phyloP scores from a whole-genome alignment of 371 early-diverging fungal genomes.

The Mortierella sp. region DNA sequence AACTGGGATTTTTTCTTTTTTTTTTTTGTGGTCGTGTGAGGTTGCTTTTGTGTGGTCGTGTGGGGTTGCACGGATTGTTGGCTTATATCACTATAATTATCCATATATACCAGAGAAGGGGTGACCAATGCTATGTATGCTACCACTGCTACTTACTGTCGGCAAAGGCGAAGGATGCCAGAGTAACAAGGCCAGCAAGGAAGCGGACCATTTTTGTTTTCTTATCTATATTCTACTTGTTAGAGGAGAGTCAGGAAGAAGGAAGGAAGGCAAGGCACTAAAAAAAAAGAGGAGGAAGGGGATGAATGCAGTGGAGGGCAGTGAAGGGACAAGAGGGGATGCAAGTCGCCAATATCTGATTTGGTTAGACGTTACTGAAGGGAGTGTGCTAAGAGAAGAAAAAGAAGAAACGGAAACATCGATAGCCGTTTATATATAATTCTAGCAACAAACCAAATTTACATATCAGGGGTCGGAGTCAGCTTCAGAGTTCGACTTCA shows the following conservation, averaged over 20 bases:
- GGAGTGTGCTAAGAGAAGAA: background rate
- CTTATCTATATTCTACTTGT: background rate
- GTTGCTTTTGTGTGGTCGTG: background rate
- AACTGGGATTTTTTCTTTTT: no score
- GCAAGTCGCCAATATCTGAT: conserved; percentile 1
- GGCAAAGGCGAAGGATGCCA: conserved; percentile 45
- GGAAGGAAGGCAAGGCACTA: background rate
- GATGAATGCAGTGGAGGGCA: background rate
- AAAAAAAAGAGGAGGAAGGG: conserved; percentile 8
- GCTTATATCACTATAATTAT: background rate
- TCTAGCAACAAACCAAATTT: no score
- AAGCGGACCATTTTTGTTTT: conserved; percentile 34
- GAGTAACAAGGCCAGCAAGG: conserved; percentile 31
- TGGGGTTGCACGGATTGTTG: background rate
- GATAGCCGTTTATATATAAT: background rate
- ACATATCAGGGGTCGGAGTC: no score
- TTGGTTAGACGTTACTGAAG: background rate
- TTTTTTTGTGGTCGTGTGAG: no score
- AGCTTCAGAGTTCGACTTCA: no score
- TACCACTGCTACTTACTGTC: conserved; percentile 35
- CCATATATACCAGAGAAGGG: no score
- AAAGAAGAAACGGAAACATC: background rate
- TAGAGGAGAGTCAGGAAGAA: background rate
- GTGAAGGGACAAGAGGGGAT: background rate
- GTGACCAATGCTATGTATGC: no score